These are phyloP conservation scores for Cytospora schulzeri DNA, from an alignment of 2,329 filamentous ascomycete genomes.

Conservation along the genomic window DNA sequence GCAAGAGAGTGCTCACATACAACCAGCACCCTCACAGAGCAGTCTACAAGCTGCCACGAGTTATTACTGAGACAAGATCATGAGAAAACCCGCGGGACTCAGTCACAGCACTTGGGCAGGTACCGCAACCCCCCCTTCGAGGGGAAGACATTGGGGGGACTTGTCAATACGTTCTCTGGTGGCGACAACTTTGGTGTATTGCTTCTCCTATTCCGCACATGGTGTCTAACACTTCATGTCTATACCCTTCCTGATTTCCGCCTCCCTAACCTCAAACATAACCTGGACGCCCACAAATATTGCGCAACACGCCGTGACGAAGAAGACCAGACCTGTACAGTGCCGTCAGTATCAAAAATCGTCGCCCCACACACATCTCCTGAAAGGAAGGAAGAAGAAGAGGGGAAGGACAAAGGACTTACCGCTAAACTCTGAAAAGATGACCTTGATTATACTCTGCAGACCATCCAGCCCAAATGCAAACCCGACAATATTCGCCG, in stretches of 20 bases:
- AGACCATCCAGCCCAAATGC: constrained; percentile 89
- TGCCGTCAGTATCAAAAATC: neutral
- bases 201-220: neutral
- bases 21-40: too few relatives aligned
- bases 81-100: too few relatives aligned
- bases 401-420: constrained; percentile 34
- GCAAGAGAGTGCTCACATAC: too few relatives aligned
- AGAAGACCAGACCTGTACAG: constrained; percentile 66
- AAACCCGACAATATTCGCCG: constrained; percentile 92
- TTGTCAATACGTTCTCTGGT: neutral
- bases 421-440: constrained; percentile 75
- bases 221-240: constrained; percentile 71
- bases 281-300: constrained; percentile 86
- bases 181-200: neutral
- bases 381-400: neutral
- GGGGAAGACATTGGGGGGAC: neutral
- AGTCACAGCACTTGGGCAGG: too few relatives aligned
- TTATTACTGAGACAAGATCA: too few relatives aligned
- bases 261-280: constrained; percentile 94
- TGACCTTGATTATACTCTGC: constrained; percentile 72
- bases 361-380: neutral
- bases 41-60: too few relatives aligned
- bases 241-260: constrained; percentile 80
- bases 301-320: constrained; percentile 69
- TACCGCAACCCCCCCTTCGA: neutral